Evolutionary conservation across 164 flowering plant species (phyloP).

Genomic region (Cinnamomum micranthum): DNA sequence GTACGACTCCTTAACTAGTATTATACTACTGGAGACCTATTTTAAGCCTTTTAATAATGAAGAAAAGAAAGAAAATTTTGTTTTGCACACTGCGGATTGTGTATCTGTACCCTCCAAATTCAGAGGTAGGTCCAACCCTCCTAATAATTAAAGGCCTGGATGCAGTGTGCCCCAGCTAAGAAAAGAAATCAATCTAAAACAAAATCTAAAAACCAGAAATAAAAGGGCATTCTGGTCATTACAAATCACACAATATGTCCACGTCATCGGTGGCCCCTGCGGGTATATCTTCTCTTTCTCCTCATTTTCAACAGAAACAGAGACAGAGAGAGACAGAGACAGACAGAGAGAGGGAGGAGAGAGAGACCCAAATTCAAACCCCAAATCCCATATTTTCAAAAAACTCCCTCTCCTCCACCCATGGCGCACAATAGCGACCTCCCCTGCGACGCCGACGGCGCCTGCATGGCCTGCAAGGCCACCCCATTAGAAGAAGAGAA

Average conservation of each 20-base stretch:
- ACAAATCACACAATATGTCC: background rate
- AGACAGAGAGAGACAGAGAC: background rate
- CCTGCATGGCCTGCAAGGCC: conserved; percentile 65
- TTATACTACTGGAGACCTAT: too few relatives aligned
- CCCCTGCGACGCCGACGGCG: conserved; percentile 77
- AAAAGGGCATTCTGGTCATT: background rate
- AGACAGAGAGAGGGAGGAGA: background rate
- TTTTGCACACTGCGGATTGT: too few relatives aligned
- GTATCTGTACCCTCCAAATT: too few relatives aligned
- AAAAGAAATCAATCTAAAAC: too few relatives aligned
- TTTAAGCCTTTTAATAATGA: too few relatives aligned
- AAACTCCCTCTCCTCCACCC: conserved; percentile 5
- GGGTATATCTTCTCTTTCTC: background rate
- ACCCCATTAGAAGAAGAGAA: conserved; percentile 42
- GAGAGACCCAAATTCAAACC: background rate
- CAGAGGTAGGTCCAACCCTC: too few relatives aligned
- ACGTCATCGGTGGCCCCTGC: background rate
- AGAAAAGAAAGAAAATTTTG: too few relatives aligned
- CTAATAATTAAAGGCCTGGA: too few relatives aligned
- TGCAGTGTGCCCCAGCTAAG: too few relatives aligned
- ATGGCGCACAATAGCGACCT: conserved; percentile 49
- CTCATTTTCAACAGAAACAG: background rate
- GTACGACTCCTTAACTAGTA: too few relatives aligned
- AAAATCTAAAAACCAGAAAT: too few relatives aligned
- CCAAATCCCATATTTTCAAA: conserved; percentile 1